Evolutionary conservation across 257 asterid genomes (phyloP).

Genomic region (Fraxinus excelsior): DNA sequence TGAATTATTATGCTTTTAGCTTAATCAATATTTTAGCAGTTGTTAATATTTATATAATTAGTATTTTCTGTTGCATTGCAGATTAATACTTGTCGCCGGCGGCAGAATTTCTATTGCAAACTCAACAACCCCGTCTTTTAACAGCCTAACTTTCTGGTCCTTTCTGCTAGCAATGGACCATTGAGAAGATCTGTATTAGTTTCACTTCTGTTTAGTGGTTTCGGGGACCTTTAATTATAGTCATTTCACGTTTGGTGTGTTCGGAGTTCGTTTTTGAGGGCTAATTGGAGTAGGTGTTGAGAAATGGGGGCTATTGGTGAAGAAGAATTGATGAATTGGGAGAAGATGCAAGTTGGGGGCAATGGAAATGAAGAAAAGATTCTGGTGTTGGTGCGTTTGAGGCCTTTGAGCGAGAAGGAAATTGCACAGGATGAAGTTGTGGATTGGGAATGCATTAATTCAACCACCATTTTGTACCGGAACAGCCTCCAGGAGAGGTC

Average conservation of each 20-base stretch:
- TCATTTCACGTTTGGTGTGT: conserved; percentile 20
- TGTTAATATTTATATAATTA: conserved; percentile 36
- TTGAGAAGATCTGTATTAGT: conserved; percentile 9
- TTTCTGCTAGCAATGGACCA: conserved; percentile 18
- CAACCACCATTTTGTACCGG: conserved; percentile 87
- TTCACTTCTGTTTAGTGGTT: not conserved
- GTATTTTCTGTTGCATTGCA: conserved; percentile 52
- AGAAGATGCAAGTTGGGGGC: conserved; percentile 66
- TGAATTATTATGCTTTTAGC: conserved; percentile 32
- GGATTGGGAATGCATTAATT: conserved; percentile 98
- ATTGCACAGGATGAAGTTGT: conserved; percentile 72
- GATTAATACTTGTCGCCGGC: conserved; percentile 34
- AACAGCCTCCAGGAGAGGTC: conserved; percentile 98
- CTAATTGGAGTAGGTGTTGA: conserved; percentile 19
- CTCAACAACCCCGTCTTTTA: conserved; percentile 22
- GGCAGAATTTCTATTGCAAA: conserved; percentile 22
- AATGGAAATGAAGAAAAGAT: conserved; percentile 77
- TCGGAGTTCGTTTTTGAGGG: conserved; percentile 34
- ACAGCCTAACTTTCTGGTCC: conserved; percentile 11
- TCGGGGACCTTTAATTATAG: conserved; percentile 18
- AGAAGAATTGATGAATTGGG: conserved; percentile 79
- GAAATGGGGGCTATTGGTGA: conserved; percentile 91
- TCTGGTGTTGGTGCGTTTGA: conserved; percentile 86
- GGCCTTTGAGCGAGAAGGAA: conserved; percentile 97
- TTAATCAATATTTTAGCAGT: conserved; percentile 27